Conservation (phyloP, 495 filamentous ascomycete genomes). For the Aspergillus taichungensis region DNA sequence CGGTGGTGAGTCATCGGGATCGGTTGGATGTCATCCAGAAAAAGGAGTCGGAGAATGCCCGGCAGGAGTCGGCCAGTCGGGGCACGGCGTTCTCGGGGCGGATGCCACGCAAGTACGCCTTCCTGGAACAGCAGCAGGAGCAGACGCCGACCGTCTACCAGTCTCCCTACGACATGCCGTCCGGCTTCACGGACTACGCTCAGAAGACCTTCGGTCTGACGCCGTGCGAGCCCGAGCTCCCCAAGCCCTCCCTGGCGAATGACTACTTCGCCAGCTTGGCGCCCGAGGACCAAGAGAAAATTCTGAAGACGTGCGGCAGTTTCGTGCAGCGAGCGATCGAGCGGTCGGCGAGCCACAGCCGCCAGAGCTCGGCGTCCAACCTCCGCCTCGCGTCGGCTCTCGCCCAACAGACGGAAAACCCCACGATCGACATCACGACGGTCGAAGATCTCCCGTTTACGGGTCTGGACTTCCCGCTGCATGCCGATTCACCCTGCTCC, state of each 20-base stretch:
- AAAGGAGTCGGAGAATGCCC: conserved; percentile 33
- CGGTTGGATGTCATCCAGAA: conserved; percentile 38
- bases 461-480: conserved; percentile 34
- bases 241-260: conserved; percentile 36
- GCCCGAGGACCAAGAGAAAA: conserved; percentile 33
- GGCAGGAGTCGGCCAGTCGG: conserved; percentile 27
- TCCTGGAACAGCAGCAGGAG: conserved; percentile 35
- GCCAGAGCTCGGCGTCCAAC: conserved; percentile 36
- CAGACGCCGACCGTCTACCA: conserved; percentile 36
- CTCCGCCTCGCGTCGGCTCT: conserved; percentile 35
- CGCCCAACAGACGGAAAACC: conserved; percentile 38
- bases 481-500: conserved; percentile 40
- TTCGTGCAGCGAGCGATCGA: conserved; percentile 39
- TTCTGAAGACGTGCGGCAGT: conserved; percentile 39
- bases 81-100: conserved; percentile 25
- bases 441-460: conserved; percentile 36
- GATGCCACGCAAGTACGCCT: conserved; percentile 37
- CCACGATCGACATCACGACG: conserved; percentile 41
- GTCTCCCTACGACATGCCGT: conserved; percentile 43
- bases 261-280: conserved; percentile 37
- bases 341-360: conserved; percentile 35
- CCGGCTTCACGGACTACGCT: conserved; percentile 37
- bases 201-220: conserved; percentile 32
- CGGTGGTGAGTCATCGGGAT: conserved; percentile 37
- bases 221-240: conserved; percentile 28